Conservation (phyloP, 441 rosid genomes). For the Iberis amara region DNA sequence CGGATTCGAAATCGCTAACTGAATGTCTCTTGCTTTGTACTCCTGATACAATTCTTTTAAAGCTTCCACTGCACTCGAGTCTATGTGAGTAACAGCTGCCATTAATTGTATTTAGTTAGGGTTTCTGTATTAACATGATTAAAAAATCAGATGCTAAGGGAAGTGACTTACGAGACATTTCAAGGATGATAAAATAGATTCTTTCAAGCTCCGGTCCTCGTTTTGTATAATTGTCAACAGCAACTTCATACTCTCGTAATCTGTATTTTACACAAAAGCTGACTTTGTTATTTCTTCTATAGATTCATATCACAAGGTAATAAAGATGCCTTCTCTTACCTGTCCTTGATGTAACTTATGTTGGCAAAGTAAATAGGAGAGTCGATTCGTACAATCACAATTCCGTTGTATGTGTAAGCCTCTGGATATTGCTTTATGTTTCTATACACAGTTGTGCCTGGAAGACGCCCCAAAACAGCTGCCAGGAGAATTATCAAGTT, state of each 20-base stretch:
- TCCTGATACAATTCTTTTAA: conserved; percentile 25
- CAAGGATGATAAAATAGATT: conserved; percentile 67
- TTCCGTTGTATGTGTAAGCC: conserved; percentile 86
- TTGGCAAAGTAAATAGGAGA: conserved; percentile 96
- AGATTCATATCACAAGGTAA: conserved; percentile 1
- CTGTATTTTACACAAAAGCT: conserved; percentile 31
- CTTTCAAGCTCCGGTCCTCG: conserved; percentile 86
- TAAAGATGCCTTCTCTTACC: conserved; percentile 36
- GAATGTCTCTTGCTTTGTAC: conserved; percentile 29
- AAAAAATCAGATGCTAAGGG: no score
- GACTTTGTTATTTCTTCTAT: conserved; percentile 17
- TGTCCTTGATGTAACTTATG: conserved; percentile 85
- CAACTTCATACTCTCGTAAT: conserved; percentile 71
- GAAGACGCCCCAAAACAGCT: conserved; percentile 98
- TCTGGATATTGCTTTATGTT: conserved; percentile 87
- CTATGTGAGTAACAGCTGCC: conserved; percentile 29
- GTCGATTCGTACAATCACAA: conserved; percentile 86
- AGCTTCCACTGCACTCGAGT: conserved; percentile 29
- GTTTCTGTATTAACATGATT: neutral
- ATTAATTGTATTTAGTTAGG: neutral
- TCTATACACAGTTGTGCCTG: conserved; percentile 96
- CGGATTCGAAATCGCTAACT: conserved; percentile 85
- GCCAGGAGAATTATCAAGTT: conserved; percentile 28
- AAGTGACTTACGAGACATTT: conserved; percentile 82
- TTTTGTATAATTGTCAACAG: conserved; percentile 52